phyloP scores from a whole-genome alignment of 2,329 filamentous ascomycete species.

The Pezicula carpinea region DNA sequence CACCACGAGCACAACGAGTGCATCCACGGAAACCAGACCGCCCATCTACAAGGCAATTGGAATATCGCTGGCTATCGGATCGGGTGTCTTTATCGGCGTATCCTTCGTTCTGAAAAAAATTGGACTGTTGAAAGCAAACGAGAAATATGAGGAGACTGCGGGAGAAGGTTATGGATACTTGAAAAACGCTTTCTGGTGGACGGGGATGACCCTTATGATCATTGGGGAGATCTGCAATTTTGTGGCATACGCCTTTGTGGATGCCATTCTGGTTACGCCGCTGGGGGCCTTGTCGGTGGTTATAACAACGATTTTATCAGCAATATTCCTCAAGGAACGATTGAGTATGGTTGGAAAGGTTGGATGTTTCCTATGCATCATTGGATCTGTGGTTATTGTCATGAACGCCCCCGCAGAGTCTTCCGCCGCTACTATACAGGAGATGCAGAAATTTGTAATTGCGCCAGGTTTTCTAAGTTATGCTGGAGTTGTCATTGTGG shows the following conservation, averaged over 20 bases:
- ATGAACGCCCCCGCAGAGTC: constrained; percentile 87
- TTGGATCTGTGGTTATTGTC: constrained; percentile 89
- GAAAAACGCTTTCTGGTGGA: constrained; percentile 94
- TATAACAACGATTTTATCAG: constrained; percentile 83
- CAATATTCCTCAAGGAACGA: constrained; percentile 92
- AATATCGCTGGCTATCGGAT: constrained; percentile 78
- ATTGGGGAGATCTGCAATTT: constrained; percentile 96
- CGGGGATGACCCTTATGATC: constrained; percentile 95
- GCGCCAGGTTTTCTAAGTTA: constrained; percentile 82
- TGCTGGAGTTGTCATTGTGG: constrained; percentile 75
- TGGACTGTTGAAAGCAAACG: constrained; percentile 84
- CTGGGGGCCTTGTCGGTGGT: constrained; percentile 89
- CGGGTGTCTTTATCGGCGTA: constrained; percentile 86
- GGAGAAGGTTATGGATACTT: constrained; percentile 97
- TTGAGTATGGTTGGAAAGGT: constrained; percentile 95
- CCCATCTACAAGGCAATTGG: constrained; percentile 76
- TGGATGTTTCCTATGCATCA: constrained; percentile 89
- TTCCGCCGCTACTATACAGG: constrained; percentile 80
- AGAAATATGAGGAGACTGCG: constrained; percentile 92
- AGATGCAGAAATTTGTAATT: constrained; percentile 87
- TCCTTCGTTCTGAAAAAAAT: constrained; percentile 97
- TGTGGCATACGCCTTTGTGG: constrained; percentile 92
- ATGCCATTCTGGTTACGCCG: constrained; percentile 91
- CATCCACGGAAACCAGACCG: constrained; percentile 17
- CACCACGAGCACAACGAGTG: constrained; percentile 25